Conservation (phyloP, 257 asterid genomes). For the Cordia subcordata region DNA sequence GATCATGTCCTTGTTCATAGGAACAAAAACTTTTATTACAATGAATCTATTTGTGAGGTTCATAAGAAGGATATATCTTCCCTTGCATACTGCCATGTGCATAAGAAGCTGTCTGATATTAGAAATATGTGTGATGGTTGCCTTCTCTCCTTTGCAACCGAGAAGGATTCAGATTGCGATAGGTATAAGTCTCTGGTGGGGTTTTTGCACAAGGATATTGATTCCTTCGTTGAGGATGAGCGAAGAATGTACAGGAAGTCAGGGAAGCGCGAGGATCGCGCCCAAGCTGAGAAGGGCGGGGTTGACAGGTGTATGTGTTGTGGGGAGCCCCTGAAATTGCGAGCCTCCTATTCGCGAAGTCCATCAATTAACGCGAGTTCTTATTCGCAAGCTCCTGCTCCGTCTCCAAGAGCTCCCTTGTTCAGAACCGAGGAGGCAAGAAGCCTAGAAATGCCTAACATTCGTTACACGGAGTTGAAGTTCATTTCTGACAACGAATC, state of each 20-base stretch:
- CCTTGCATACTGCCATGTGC: slow-evolving; percentile 81
- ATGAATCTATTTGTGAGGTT: slow-evolving; percentile 73
- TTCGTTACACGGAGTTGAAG: slow-evolving; percentile 53
- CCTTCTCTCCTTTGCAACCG: slow-evolving; percentile 60
- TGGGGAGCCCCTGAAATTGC: slow-evolving; percentile 57
- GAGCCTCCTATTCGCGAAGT: slow-evolving; percentile 32
- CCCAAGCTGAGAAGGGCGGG: slow-evolving; percentile 22
- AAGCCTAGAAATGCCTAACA: slow-evolving; percentile 37
- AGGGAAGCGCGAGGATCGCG: slow-evolving; percentile 44
- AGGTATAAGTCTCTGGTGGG: slow-evolving; percentile 58
- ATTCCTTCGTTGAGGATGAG: slow-evolving; percentile 37
- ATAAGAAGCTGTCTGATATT: slow-evolving; percentile 61
- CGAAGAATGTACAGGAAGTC: slow-evolving; percentile 12
- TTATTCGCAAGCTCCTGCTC: slow-evolving; percentile 28
- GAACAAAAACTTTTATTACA: slow-evolving; percentile 50
- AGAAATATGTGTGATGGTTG: slow-evolving; percentile 73
- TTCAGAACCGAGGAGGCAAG: slow-evolving; percentile 41
- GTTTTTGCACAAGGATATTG: slow-evolving; percentile 55
- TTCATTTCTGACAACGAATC: slow-evolving; percentile 41
- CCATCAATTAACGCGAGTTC: slow-evolving; percentile 36
- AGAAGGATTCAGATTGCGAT: slow-evolving; percentile 45
- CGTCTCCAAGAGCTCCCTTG: slow-evolving; percentile 62
- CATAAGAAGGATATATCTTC: slow-evolving; percentile 78
- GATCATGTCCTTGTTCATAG: slow-evolving; percentile 54
- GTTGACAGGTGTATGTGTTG: slow-evolving; percentile 64